These are phyloP conservation scores for Alternaria triticina DNA, from an alignment of 2,329 filamentous ascomycete genomes.

Conservation along the genomic window DNA sequence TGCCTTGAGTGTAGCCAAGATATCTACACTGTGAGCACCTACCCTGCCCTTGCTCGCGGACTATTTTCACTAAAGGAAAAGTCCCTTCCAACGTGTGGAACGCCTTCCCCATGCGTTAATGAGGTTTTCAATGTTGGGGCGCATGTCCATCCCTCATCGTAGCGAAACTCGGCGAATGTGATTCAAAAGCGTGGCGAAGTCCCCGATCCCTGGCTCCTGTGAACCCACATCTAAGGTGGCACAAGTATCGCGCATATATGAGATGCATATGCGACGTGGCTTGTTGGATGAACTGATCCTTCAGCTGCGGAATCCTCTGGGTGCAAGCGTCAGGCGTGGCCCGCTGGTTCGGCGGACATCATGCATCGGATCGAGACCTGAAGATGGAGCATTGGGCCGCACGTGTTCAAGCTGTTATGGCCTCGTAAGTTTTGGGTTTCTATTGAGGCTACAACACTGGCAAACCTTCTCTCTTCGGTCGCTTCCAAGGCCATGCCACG, in stretches of 20 bases:
- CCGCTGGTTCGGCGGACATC: background rate
- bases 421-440: background rate
- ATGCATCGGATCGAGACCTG: background rate
- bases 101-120: background rate
- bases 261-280: background rate
- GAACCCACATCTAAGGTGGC: background rate
- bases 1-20: background rate
- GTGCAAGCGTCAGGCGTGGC: background rate
- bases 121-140: background rate
- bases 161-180: background rate
- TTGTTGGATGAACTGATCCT: background rate
- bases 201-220: conserved; percentile 2
- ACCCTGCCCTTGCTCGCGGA: background rate
- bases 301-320: background rate
- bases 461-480: background rate
- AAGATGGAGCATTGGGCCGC: background rate
- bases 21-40: background rate
- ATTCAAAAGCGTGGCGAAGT: background rate
- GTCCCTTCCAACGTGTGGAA: background rate
- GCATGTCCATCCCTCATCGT: background rate
- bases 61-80: background rate
- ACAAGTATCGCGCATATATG: conserved; percentile 1
- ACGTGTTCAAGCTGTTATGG: background rate
- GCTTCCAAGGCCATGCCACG: background rate
- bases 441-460: background rate